Base-by-base conservation (phyloP, 139 green algal genomes). In the Closterium sp. region DNA sequence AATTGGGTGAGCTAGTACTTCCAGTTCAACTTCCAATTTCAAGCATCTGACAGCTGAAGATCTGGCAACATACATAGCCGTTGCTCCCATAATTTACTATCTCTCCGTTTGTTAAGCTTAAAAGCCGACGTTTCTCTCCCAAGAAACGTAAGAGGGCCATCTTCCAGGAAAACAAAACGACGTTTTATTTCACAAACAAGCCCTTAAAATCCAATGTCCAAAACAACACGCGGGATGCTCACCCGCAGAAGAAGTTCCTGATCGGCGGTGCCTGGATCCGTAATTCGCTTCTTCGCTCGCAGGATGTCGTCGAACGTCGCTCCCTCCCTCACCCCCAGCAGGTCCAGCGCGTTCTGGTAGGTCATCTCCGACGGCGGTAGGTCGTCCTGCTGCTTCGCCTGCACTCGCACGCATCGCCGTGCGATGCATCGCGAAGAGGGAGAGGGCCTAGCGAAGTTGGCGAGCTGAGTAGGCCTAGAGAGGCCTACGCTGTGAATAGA, bases 221-320 rank as follows among this genome's bases (percentile, higher is more conserved):
- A n/a, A n/a, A n/a, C n/a, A n/a, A n/a, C n/a, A n/a, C 6, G 25
- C 55, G 10, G 25, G 38, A 19, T 76, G 12, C 55, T 90, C 87
- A 89, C 86, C 86, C 34, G n/a, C 28, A 32, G n/a, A 69, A 34
- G 30, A 89, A 69, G 30, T 10, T 90, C 87, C 33, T 85, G 87
- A 87, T 90, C 66, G 32, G 31, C 35, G 16, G n/a, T 34, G 66
- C 87, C 86, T 28, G 32, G 3, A 6, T 90, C 87, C 21, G 86
- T 85, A 33, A 43, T 88, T 84, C 64, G 88, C 33, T 92, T 93
- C 33, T 93, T 93, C 5, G 90, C 90, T n/a, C 86, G 90, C 31
- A 93, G 90, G 55, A 93, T 93, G 30, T 93, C 90, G 33, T 93
- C 90, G 55, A 93, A 93, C 25, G 90, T 89, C 19, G 90, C 90